Percentiles rank a stretch among this genome's conserved stretches.
Evolutionary conservation across 2,329 filamentous ascomycete genomes (phyloP).

Genomic region (Xylaria arbuscula): DNA sequence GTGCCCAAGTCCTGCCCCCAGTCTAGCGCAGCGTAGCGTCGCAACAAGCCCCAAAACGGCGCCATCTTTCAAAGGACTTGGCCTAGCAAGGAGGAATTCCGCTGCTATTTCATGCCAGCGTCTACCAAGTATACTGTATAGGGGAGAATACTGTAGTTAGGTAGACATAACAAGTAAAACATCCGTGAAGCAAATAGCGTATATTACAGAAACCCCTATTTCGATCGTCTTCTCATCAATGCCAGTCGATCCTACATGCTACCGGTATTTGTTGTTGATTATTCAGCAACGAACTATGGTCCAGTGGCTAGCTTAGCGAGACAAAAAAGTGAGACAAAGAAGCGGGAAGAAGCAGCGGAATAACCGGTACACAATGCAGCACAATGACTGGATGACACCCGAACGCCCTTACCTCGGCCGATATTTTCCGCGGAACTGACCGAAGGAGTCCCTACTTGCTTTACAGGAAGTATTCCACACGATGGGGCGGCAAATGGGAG

Average conservation of each 20-base stretch:
- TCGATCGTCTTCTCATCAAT: background rate
- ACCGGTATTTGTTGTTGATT: background rate
- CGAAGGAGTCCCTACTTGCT: background rate
- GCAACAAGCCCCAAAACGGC: slow-evolving; percentile 21
- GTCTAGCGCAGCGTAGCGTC: background rate
- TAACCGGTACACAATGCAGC: background rate
- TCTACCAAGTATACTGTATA: background rate
- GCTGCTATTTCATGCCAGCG: background rate
- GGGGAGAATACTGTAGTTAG: background rate
- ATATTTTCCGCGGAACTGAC: slow-evolving; percentile 9
- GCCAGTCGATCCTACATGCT: background rate
- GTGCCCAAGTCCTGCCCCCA: background rate
- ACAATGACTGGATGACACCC: background rate
- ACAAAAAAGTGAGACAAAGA: no score
- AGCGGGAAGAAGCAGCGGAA: no score
- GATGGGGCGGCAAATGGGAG: slow-evolving; percentile 6
- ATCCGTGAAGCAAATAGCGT: no score
- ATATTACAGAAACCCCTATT: slow-evolving; percentile 1
- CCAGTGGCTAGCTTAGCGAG: no score
- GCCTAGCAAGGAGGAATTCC: background rate
- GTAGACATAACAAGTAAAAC: no score
- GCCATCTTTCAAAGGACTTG: slow-evolving; percentile 28
- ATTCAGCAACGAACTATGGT: no score
- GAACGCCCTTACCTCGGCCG: background rate
- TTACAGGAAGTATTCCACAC: no score